Evolutionary conservation across 2,329 filamentous ascomycete genomes (phyloP), one percentile per base, ranked within the genome.

Genomic region (Fulvia fulva): DNA sequence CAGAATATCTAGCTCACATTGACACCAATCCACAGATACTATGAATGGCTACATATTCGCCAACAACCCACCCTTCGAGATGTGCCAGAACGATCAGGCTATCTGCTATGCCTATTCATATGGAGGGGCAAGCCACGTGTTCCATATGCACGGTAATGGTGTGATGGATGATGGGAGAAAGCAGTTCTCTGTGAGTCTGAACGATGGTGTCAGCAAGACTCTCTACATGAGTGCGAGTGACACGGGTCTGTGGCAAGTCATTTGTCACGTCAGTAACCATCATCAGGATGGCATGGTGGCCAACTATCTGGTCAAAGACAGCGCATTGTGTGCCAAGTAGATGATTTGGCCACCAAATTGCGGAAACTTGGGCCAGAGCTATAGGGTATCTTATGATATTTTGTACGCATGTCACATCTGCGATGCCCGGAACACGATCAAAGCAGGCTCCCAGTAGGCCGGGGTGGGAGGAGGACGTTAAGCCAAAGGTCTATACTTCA

Each of bases 101-200:
- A 69, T 71, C 53, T 72, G 68, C 69, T 71, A 71, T 51, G 55
- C 68, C 25, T 66, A 66, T 52, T 65, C 68, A 9, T 66, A 63
- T 22, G 67, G 65, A 16, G 44, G 41, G 16, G 65, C 62, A 14
- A 63, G 61, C 16, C 68, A 71, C 47, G 66, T 68, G 21, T 68
- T 70, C 55, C 68, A 72, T 46, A 60, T 69, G 60, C 69, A 71
- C 50, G 70, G 70, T 9, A 65, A 69, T 53, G 59, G 63, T 28
- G 61, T 70, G 52, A 26, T 46, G 43, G 59, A 68, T 52, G 52
- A 63, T 9, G 61, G 63, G 8, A 57, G 37, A 21, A 64, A 26
- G 41, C 37, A 30, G 28, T 57, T 55, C 34, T 26, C 54, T n/a
- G 47, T 55, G 9, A 54, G 57, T 46, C 5, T 70, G 34, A 69